Base-by-base conservation (phyloP, 306 rosid species). In the Pyrus pyrifolia region DNA sequence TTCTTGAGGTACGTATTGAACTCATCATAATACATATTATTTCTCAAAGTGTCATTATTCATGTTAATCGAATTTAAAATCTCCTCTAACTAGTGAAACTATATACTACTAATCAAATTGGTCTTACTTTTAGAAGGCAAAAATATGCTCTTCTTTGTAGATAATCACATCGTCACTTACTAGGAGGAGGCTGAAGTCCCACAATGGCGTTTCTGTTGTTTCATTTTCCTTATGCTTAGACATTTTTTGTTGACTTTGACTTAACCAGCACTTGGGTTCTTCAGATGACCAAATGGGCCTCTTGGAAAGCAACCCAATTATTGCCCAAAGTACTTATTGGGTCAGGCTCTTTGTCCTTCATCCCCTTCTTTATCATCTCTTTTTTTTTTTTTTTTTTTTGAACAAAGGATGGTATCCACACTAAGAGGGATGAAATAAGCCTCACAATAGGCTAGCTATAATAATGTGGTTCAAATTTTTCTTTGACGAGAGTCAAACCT, bases 1-100 rank as follows among this genome's bases (percentile, higher is more conserved):
- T 46, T 46, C 6, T 46, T 25, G 25, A 35, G 1, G 8, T 49
- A 49, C 5, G 1, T 49, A 49, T 14, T 49, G 5, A 49, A 49
- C 3, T 14, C 19, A 49, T 49, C 15, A 49, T 46, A 46, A 46
- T 46, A 0, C 18, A 46, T 46, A 46, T 46, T 13, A 46, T 14
- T 46, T 46, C 6, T 46, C 18, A 0, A 46, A 0, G 0, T 17
- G 1, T 4, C 1, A 2, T 15, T 13, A 4, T 1, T 49, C 53
- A 14, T 49, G 8, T 49, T 5, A 9, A 40, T 40, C 11, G 11
- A 40, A 40, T 40, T 14, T 14, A 0, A 49, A 49, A 13, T 49
- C 53, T 49, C 2, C 7, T 14, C 18, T 46, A 14, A 14, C 53
- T 15, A 14, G 53, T 49, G 6, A 14, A 49, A 49, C 4, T 49